Percentiles rank a stretch among this genome's conserved stretches.
Conservation (phyloP, 164 flowering plant genomes). For the Tetrastigma voinierianum region DNA sequence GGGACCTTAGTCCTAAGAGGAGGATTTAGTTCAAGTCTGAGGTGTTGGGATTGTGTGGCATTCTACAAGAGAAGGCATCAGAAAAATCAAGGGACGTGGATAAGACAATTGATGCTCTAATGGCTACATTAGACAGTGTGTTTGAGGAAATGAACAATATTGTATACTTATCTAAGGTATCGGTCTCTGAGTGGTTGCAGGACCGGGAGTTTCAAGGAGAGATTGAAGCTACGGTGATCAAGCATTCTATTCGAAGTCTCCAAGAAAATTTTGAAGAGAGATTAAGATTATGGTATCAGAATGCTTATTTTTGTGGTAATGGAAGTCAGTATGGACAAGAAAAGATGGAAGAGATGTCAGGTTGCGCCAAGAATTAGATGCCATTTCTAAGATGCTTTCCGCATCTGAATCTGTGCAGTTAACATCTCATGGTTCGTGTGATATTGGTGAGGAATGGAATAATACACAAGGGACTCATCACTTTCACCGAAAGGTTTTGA, state of each 20-base stretch:
- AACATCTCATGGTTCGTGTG: slow-evolving; percentile 50
- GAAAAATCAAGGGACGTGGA: slow-evolving; percentile 34
- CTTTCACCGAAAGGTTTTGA: slow-evolving; percentile 39
- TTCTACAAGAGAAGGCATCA: slow-evolving; percentile 29
- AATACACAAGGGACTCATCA: slow-evolving; percentile 33
- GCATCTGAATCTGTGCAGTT: slow-evolving; percentile 42
- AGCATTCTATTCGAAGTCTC: slow-evolving; percentile 31
- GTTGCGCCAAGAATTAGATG: slow-evolving; percentile 56
- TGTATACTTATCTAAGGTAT: slow-evolving; percentile 26
- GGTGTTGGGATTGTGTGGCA: slow-evolving; percentile 33
- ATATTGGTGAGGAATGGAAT: slow-evolving; percentile 33
- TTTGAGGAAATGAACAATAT: slow-evolving; percentile 24
- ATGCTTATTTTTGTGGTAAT: slow-evolving; percentile 20
- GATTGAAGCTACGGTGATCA: slow-evolving; percentile 52
- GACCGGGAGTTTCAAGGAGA: slow-evolving; percentile 47
- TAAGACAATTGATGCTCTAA: slow-evolving; percentile 30
- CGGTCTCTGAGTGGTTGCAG: slow-evolving; percentile 33
- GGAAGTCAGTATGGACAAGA: slow-evolving; percentile 24
- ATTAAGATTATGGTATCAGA: slow-evolving; percentile 35
- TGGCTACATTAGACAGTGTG: slow-evolving; percentile 26
- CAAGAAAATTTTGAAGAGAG: slow-evolving; percentile 43
- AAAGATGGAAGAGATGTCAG: slow-evolving; percentile 50
- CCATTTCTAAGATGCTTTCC: slow-evolving; percentile 43
- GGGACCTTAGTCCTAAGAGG: slow-evolving; percentile 22
- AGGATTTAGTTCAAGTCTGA: slow-evolving; percentile 37